Conservation (phyloP, 768 basidiomycete species). For the Phanerochaete sordida region DNA sequence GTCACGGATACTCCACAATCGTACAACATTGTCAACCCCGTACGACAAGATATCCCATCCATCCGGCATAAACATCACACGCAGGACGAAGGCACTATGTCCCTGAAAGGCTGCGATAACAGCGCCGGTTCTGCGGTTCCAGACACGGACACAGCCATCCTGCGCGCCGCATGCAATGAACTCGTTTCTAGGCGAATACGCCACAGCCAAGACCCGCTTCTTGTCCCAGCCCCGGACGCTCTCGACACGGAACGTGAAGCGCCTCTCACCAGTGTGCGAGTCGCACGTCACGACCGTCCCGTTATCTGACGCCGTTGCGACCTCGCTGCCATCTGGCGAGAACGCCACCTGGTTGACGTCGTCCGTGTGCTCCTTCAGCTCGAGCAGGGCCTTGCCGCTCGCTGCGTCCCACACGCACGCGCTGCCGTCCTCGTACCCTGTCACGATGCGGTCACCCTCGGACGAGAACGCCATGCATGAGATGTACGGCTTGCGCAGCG, state of each 20-base stretch:
- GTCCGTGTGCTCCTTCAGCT: slow-evolving; percentile 14
- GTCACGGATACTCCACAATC: slow-evolving; percentile 17
- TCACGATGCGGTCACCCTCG: slow-evolving; percentile 16
- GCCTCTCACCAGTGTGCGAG: slow-evolving; percentile 13
- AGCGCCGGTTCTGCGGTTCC: slow-evolving; percentile 9
- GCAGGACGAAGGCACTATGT: slow-evolving; percentile 25
- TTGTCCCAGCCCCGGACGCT: no score
- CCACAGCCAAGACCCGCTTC: slow-evolving; percentile 7
- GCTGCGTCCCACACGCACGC: slow-evolving; percentile 22
- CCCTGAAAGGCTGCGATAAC: slow-evolving; percentile 15
- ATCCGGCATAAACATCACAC: slow-evolving; percentile 40
- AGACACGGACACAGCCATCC: slow-evolving; percentile 18
- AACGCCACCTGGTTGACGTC: slow-evolving; percentile 34
- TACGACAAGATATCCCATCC: slow-evolving; percentile 39
- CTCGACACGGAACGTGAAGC: slow-evolving; percentile 8
- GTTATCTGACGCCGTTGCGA: slow-evolving; percentile 41
- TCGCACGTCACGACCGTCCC: slow-evolving; percentile 10
- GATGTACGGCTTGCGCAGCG: slow-evolving; percentile 19
- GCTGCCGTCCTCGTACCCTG: slow-evolving; percentile 20
- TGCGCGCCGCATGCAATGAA: slow-evolving; percentile 17
- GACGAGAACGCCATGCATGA: slow-evolving; percentile 16
- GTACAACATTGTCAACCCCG: slow-evolving; percentile 30
- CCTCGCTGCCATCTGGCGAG: slow-evolving; percentile 40
- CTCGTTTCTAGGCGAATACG: slow-evolving; percentile 11
- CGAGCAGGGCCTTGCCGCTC: slow-evolving; percentile 11